phyloP scores from a whole-genome alignment of 2,329 filamentous ascomycete genomes.

The Waltergamsia citrina region DNA sequence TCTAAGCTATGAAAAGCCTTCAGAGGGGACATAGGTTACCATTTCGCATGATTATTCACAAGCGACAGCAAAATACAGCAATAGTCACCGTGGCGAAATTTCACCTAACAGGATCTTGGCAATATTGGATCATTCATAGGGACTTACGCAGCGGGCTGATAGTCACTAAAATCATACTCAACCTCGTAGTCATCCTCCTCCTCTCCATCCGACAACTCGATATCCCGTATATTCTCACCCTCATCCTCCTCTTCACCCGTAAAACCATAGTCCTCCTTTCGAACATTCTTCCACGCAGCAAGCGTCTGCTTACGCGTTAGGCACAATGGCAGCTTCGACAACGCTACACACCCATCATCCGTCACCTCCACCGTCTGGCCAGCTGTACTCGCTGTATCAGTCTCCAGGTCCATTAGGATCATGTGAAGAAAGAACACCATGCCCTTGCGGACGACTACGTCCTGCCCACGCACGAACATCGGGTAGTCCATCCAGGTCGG shows the following conservation, averaged over 20 bases:
- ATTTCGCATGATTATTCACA: no score
- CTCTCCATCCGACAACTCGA: conserved; percentile 20
- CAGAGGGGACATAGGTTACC: no score
- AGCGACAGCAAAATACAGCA: no score
- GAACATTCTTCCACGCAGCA: conserved; percentile 21
- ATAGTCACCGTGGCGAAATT: no score
- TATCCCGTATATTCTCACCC: conserved; percentile 19
- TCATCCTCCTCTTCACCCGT: conserved; percentile 18
- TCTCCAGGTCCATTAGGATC: conserved; percentile 22
- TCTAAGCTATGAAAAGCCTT: neutral
- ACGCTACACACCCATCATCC: conserved; percentile 15
- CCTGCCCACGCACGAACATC: conserved; percentile 6
- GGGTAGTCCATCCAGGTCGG: conserved; percentile 7
- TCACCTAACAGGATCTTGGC: no score
- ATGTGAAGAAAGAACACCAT: conserved; percentile 25
- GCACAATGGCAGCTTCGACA: conserved; percentile 21
- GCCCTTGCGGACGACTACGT: conserved; percentile 3
- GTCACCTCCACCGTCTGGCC: conserved; percentile 19
- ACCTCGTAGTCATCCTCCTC: conserved; percentile 21
- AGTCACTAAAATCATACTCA: conserved; percentile 22
- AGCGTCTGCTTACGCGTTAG: conserved; percentile 20
- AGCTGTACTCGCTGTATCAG: conserved; percentile 21
- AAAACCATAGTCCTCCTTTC: conserved; percentile 21
- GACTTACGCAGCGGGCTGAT: conserved; percentile 5
- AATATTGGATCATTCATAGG: no score